Percentiles rank a stretch among this genome's conserved stretches.
phyloP scores from a whole-genome alignment of 768 basidiomycete species.

The Serpula lacrymans region DNA sequence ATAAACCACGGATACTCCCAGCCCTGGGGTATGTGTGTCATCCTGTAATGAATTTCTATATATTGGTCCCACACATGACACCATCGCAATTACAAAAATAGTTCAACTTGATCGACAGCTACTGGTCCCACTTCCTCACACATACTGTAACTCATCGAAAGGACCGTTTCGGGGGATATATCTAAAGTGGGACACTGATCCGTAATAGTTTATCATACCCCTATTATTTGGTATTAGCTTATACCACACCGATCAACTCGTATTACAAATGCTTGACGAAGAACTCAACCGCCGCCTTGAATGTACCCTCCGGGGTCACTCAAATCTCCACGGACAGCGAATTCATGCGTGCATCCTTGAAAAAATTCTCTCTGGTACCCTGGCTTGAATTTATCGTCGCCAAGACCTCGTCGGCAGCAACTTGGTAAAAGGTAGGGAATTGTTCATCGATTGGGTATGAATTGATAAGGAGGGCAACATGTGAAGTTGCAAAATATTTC shows the following conservation, averaged over 20 bases:
- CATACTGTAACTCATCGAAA: too few relatives aligned
- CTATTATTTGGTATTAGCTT: constrained; percentile 6
- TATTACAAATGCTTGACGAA: constrained; percentile 35
- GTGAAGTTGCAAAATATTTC: constrained; percentile 29
- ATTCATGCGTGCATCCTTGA: constrained; percentile 42
- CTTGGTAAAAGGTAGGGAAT: constrained; percentile 32
- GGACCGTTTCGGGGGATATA: too few relatives aligned
- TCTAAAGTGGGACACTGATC: too few relatives aligned
- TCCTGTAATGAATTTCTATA: too few relatives aligned
- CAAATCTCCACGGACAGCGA: constrained; percentile 41
- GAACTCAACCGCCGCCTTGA: constrained; percentile 55
- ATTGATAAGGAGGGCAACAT: constrained; percentile 40
- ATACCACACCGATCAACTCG: neutral
- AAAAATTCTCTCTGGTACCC: constrained; percentile 35
- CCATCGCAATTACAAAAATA: too few relatives aligned
- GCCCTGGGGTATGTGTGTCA: too few relatives aligned
- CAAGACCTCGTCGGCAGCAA: constrained; percentile 34
- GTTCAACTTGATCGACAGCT: too few relatives aligned
- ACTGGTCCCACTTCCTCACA: too few relatives aligned
- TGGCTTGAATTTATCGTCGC: constrained; percentile 31
- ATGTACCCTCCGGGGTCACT: constrained; percentile 62
- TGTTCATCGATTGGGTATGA: constrained; percentile 30
- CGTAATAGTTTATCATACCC: too few relatives aligned
- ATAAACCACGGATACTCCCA: too few relatives aligned
- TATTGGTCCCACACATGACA: too few relatives aligned